phyloP scores from a whole-genome alignment of 2,329 filamentous ascomycete species.

The Xylariales sp. region DNA sequence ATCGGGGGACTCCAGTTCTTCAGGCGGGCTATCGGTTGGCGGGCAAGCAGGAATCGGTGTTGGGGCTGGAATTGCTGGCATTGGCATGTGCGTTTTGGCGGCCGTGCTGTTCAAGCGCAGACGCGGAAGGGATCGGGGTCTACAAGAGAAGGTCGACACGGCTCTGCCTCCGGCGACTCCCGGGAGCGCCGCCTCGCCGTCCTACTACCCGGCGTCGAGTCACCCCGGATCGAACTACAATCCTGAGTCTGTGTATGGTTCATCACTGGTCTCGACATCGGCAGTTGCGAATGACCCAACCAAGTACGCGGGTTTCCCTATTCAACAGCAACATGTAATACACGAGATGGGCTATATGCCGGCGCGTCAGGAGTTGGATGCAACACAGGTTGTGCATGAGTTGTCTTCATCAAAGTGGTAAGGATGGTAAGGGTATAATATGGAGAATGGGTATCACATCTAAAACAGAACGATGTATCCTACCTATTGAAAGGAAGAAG shows the following conservation, averaged over 20 bases:
- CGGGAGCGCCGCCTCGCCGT: neutral
- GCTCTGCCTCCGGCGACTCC: neutral
- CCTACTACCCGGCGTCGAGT: neutral
- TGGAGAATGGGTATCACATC: too few species aligned
- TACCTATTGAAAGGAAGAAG: too few species aligned
- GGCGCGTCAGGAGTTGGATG: neutral
- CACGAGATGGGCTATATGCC: neutral
- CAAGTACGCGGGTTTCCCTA: neutral
- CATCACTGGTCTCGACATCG: neutral
- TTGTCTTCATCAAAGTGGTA: too few species aligned
- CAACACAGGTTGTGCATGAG: neutral
- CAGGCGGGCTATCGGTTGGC: conserved; percentile 2
- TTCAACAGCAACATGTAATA: neutral
- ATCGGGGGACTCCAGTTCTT: neutral
- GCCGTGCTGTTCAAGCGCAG: neutral
- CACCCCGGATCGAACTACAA: neutral
- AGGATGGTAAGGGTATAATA: too few species aligned
- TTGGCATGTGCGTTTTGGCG: conserved; percentile 2
- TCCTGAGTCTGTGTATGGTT: neutral
- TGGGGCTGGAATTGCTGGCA: conserved; percentile 6
- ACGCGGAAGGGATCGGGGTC: neutral
- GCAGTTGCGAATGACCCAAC: neutral
- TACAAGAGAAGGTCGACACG: neutral
- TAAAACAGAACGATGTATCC: too few species aligned
- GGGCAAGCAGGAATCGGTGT: conserved; percentile 12